Conservation (phyloP, 2,329 filamentous ascomycete genomes). For the Pseudopyrenochaeta lycopersici region DNA sequence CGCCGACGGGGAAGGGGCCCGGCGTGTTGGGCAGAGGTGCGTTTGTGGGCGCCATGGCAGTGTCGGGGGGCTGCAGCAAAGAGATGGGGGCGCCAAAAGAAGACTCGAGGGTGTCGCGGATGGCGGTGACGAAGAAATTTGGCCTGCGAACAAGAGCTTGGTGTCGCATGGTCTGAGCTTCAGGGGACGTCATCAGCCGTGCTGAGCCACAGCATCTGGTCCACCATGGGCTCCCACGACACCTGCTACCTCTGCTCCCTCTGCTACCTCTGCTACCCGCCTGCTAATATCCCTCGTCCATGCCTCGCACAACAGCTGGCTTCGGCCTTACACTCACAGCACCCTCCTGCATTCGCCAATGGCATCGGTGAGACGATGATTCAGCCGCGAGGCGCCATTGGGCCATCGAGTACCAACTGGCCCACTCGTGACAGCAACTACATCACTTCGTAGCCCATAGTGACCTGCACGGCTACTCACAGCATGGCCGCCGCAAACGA, state of each 20-base stretch:
- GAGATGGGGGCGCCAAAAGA: slow-evolving; percentile 7
- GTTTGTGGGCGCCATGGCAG: slow-evolving; percentile 42
- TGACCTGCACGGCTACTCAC: neutral
- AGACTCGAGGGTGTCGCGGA: slow-evolving; percentile 13
- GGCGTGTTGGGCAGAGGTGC: slow-evolving; percentile 40
- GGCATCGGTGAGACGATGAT: too few relatives aligned
- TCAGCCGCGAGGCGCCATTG: too few relatives aligned
- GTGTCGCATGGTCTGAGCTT: slow-evolving; percentile 16
- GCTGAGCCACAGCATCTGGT: neutral
- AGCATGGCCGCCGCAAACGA: slow-evolving; percentile 29
- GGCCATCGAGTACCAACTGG: too few relatives aligned
- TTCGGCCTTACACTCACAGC: too few relatives aligned
- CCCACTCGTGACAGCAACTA: neutral
- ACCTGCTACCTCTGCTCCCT: too few relatives aligned
- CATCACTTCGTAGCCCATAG: neutral
- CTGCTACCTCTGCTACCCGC: too few relatives aligned
- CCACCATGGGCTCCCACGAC: too few relatives aligned
- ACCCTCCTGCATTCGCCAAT: too few relatives aligned
- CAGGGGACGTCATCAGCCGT: slow-evolving; percentile 22
- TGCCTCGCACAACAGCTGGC: too few relatives aligned
- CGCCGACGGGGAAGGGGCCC: slow-evolving; percentile 46
- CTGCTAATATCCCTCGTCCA: too few relatives aligned
- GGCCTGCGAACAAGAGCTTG: slow-evolving; percentile 11
- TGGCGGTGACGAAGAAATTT: slow-evolving; percentile 24
- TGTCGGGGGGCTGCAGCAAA: slow-evolving; percentile 6